Base-by-base conservation (phyloP, 768 basidiomycete genomes). In the Hericium erinaceus region DNA sequence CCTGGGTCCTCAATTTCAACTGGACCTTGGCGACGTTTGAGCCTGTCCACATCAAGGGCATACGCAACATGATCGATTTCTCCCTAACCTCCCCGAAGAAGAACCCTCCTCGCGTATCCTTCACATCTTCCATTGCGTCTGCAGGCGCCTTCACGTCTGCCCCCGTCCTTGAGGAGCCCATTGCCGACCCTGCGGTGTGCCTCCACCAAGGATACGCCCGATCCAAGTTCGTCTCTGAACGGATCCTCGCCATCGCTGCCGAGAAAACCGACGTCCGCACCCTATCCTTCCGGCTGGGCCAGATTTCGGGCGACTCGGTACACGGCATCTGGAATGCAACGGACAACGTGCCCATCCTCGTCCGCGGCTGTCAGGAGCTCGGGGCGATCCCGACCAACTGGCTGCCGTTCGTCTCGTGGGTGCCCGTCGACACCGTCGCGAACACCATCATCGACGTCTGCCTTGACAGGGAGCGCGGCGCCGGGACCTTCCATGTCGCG, bases 201-300 rank as follows among this genome's bases (percentile, higher is more conserved):
- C 24, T 51, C 49, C 16, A 15, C 20, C 52, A 55, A 1, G 66
- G 66, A 2, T 67, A 67, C 48, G 58, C 63, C 5, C 64, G 65
- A 39, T 62, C 64, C n/a, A 69, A 69, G 54, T 66, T 58, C 58
- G 26, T 63, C 38, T 53, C 56, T 11, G 61, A 64, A 54, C 61
- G 61, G 37, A 51, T 51, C 24, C 49, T 51, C 49, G 24, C 22
- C 18, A 20, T 37, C 49, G 49, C 49, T 8, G 49, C 49, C 15
- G 49, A 22, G 49, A 51, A 51, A 26, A 28, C 49, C 20, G 15
- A 18, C 11, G 8, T 51, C 20, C 49, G 49, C 49, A 24, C 49
- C 10, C 22, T 51, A 9, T 18, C 28, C 20, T 24, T 51, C 24
- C 49, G 49, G 20, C 49, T 51, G 2, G 49, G 49, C 20, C 49